Conservation (phyloP, 345 rosid genomes). For the Brassica incana region DNA sequence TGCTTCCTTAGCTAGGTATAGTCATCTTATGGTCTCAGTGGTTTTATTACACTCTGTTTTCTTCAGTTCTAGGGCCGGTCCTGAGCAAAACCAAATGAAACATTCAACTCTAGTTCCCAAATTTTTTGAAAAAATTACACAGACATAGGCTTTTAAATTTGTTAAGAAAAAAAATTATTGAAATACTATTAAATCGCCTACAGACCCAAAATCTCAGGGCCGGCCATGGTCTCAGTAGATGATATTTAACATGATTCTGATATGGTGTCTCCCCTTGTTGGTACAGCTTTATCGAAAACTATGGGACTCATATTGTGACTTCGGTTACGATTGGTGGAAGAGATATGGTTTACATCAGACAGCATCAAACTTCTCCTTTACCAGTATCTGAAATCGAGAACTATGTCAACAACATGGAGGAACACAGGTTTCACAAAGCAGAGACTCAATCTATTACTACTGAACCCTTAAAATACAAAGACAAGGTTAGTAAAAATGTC, state of each 20-base stretch:
- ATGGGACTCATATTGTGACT: constrained; percentile 85
- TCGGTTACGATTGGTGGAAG: constrained; percentile 95
- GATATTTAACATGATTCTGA: too few species aligned
- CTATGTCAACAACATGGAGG: constrained; percentile 71
- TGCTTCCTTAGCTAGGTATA: constrained; percentile 81
- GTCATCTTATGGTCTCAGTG: neutral
- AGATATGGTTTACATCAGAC: constrained; percentile 90
- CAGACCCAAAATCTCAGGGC: too few species aligned
- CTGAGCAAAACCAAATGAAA: too few species aligned
- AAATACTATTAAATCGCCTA: too few species aligned
- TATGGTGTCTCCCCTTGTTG: constrained; percentile 5
- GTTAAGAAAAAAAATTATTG: too few species aligned
- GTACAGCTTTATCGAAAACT: constrained; percentile 79
- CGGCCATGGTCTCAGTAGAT: too few species aligned
- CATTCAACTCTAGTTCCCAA: too few species aligned
- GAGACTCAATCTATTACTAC: constrained; percentile 55
- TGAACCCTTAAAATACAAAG: constrained; percentile 81
- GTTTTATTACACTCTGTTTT: neutral
- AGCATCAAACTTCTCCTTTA: constrained; percentile 86
- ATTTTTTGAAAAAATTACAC: too few species aligned
- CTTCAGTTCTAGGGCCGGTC: neutral
- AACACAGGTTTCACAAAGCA: constrained; percentile 68
- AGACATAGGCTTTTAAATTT: too few species aligned
- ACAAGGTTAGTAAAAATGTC: constrained; percentile 58
- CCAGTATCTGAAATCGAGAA: constrained; percentile 67